Evolutionary conservation across 176 grass and related monocot genomes (phyloP), one percentile per base, ranked within the genome.

Genomic region (Bolboschoenus planiculmis): DNA sequence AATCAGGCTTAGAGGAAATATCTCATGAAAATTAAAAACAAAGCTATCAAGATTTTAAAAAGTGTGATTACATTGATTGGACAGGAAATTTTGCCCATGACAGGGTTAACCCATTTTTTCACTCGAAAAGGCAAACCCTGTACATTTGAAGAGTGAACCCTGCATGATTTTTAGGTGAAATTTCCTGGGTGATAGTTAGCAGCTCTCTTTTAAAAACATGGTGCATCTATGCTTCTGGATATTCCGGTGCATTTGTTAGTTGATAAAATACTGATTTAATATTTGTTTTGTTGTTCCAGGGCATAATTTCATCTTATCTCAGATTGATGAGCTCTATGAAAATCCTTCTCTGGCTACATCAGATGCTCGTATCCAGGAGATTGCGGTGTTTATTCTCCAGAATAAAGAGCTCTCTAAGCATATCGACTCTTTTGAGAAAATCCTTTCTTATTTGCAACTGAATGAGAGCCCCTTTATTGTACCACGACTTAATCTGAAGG

Each of bases 281-380:
- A 34, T 79, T 80, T 85, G 31, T 57, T 88, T 58, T 84, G 54
- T 1, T 66, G 78, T 87, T 84, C 15, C 55, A 95, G 95, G 90
- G 55, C 91, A 92, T 84, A 90, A 84, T 57, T 98, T 95, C 84
- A 61, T 87, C 84, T 85, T 88, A 67, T 74, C 84, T 86, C 88
- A 95, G 81, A 91, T 98, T 15, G 89, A 95, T 82, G 87, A 90
- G 76, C 81, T 91, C 24, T 95, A 82, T 87, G 85, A 89, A 66
- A 98, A 92, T 81, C 87, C 82, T 33, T 37, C 82, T 75, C 72
- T 81, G 33, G 53, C 78, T 83, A 21, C 87, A 83, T 86, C 91
- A 60, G 91, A 83, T 82, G 89, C 92, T 58, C 77, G 58, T 83
- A 98, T 98, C 73, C 95, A 98, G 43, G 95, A 98, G 27, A 94